Base-by-base conservation (phyloP, 495 filamentous ascomycete species). In the Niebla homalea region DNA sequence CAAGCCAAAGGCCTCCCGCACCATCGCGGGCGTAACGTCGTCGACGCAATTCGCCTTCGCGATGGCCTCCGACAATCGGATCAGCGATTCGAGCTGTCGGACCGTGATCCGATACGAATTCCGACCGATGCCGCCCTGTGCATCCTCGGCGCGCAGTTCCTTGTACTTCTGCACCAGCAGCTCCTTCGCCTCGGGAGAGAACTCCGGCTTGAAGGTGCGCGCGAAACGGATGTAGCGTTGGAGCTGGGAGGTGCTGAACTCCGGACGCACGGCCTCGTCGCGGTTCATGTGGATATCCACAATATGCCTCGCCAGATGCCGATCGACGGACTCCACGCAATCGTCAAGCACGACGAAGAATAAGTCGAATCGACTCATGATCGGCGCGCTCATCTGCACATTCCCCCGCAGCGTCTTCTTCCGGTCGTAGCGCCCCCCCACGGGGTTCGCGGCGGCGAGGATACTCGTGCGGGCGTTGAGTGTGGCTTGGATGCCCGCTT, bases 321-420 rank as follows among this genome's bases (percentile, higher is more conserved):
- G 84, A 61, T 99, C 92, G 20, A 94, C 79, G 16, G 70, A 64
- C 66, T 97, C 92, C 60, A 95, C 92, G 62, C 90, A 95, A 58
- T 99, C 92, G 61, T 99, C 92, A 2, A 96, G 81, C 42, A 99
- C 84, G 54, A 99, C 89, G 62, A 99, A 99, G 75, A 99, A 99
- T 16, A 99, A 72, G 68, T 99, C 92, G 70, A 99, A 99, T 68
- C 92, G 83, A 42, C 84, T 89, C 92, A 99, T 97, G 66, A 99
- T 99, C 49, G 92, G 92, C 16, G 92, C 93, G 29, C 79, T 86
- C 83, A 99, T 94, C 70, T 99, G 97, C 64, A 99, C 85, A 64
- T 99, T 99, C 47, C 87, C 81, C 20, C 92, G 78, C 5, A 99
- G 73, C 0, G 92, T 94, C 4, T 83, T 81, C 67, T 96, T 97